These are phyloP conservation scores for Trypethelium eluteriae DNA, from an alignment of 495 filamentous ascomycete species.

Conservation along the genomic window DNA sequence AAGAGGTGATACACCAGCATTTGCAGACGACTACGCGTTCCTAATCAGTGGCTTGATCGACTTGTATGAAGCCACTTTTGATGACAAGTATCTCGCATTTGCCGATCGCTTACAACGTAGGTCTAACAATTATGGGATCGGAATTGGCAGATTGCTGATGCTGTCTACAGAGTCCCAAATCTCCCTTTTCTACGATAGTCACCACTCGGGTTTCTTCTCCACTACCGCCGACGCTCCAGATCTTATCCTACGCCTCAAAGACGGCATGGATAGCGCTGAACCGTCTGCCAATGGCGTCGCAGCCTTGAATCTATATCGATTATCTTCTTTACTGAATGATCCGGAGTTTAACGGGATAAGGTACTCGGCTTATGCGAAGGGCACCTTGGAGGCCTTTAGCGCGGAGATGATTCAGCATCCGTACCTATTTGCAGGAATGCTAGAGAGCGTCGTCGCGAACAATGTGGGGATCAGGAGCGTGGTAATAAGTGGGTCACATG, in stretches of 20 bases:
- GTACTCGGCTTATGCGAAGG: conserved; percentile 57
- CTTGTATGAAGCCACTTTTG: conserved; percentile 80
- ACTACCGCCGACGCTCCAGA: conserved; percentile 59
- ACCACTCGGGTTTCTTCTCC: conserved; percentile 75
- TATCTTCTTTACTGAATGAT: conserved; percentile 64
- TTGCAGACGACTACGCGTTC: conserved; percentile 95
- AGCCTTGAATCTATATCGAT: conserved; percentile 73
- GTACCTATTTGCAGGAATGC: conserved; percentile 72
- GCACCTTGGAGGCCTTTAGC: conserved; percentile 77
- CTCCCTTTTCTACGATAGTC: conserved; percentile 38
- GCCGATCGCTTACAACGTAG: conserved; percentile 75
- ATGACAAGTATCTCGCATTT: conserved; percentile 70
- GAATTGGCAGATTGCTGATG: conserved; percentile 21
- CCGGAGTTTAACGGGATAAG: conserved; percentile 29
- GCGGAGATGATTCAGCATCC: conserved; percentile 88
- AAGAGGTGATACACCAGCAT: conserved; percentile 61
- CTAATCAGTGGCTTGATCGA: conserved; percentile 76
- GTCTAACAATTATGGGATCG: conserved; percentile 19
- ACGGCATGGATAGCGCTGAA: conserved; percentile 83
- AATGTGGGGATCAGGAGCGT: conserved; percentile 52
- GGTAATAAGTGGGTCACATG: conserved; percentile 32
- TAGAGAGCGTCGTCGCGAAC: conserved; percentile 63
- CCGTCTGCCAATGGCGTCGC: conserved; percentile 82
- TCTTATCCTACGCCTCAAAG: conserved; percentile 81
- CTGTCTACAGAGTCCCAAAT: conserved; percentile 43